phyloP scores from a whole-genome alignment of 2,329 filamentous ascomycete species.

The Cladophialophora yegresii region DNA sequence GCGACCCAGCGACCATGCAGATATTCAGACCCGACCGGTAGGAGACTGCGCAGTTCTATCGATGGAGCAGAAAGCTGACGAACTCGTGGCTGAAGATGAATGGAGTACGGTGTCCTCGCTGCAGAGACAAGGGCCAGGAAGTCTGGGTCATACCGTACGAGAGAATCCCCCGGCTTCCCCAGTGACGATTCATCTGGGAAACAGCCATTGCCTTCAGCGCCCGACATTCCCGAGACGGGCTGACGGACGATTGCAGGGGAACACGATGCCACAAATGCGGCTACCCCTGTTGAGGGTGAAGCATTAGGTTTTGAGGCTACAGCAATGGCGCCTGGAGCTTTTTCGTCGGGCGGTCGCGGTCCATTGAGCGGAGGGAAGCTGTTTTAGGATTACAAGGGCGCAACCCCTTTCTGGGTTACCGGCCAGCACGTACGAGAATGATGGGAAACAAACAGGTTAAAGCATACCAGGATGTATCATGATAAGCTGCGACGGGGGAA shows the following conservation, averaged over 20 bases:
- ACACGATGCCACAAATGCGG: conserved; percentile 50
- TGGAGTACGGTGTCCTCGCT: conserved; percentile 48
- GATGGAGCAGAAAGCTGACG: conserved; percentile 17
- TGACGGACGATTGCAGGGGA: conserved; percentile 35
- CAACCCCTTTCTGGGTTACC: neutral
- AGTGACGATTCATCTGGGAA: neutral
- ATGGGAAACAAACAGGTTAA: neutral
- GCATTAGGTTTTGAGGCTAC: neutral
- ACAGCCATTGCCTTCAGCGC: neutral
- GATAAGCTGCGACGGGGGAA: neutral
- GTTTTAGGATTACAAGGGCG: neutral
- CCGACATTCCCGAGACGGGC: neutral
- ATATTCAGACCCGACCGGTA: conserved; percentile 18
- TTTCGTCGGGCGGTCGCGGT: neutral
- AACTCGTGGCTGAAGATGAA: conserved; percentile 43
- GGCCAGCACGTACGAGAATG: neutral
- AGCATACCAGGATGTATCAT: neutral
- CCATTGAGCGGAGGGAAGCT: neutral
- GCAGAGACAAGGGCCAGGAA: conserved; percentile 42
- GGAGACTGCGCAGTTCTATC: neutral
- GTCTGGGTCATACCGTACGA: conserved; percentile 48
- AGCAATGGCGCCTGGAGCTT: neutral
- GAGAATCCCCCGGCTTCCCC: neutral
- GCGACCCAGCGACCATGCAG: neutral
- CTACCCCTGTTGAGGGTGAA: conserved; percentile 38